These are phyloP conservation scores for Melaleuca quinquenervia DNA, from an alignment of 345 rosid genomes.

Conservation along the genomic window DNA sequence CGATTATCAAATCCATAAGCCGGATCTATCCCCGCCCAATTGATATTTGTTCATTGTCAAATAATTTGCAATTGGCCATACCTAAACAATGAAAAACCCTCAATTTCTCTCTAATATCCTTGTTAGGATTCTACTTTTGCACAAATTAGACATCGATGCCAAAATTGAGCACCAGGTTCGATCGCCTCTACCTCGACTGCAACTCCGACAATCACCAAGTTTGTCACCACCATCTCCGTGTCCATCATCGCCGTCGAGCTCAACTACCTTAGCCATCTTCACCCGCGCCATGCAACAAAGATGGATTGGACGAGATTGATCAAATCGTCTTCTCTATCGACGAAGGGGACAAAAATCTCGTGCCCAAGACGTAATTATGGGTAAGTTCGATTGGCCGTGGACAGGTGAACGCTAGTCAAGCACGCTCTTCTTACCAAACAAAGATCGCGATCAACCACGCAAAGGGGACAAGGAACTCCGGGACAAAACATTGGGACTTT, in stretches of 20 bases:
- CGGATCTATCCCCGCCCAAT: background rate
- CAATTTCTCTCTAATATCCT: background rate
- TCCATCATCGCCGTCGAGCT: background rate
- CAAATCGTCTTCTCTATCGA: background rate
- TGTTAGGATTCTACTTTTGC: background rate
- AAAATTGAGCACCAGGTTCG: background rate
- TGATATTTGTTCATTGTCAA: background rate
- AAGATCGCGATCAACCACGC: background rate
- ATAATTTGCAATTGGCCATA: background rate
- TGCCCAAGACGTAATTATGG: background rate
- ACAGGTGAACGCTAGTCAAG: background rate
- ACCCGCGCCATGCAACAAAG: accelerated
- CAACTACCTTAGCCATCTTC: background rate
- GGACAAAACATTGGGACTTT: background rate
- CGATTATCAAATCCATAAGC: background rate
- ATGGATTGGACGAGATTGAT: background rate
- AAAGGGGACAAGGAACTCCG: background rate
- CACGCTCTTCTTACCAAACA: background rate
- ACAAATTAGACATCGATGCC: background rate
- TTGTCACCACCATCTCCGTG: background rate
- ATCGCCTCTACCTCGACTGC: background rate
- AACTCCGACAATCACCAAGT: background rate
- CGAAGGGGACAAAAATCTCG: background rate
- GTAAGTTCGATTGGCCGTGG: background rate
- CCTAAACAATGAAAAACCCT: background rate